Evolutionary conservation across 495 filamentous ascomycete genomes (phyloP), one percentile per base, ranked within the genome.

Genomic region (Letharia columbiana): DNA sequence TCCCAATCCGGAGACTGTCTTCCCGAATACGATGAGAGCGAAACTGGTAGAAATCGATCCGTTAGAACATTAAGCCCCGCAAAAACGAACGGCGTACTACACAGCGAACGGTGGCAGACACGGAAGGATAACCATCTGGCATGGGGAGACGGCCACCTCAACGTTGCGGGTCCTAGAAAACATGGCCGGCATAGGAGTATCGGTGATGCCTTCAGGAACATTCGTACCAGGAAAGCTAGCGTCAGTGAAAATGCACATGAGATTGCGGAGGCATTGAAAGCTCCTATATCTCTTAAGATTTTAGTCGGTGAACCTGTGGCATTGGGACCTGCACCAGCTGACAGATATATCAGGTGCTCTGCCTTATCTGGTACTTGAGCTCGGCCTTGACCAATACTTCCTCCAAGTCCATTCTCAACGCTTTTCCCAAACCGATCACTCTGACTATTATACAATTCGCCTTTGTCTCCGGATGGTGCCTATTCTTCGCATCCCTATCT

Each of bases 321-420:
- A 61, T 60, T 64, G 68, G 71, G 47, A n/a, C 63, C 45, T 52
- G 31, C 64, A 28, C 56, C 44, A 28, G 37, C 68, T 70, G 39
- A 66, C n/a, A 44, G 63, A 33, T 45, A 56, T 63, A 60, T 37
- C 75, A 96, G 91, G 75, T 81, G 49, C 86, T 96, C 45, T 96
- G 92, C 76, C 72, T 91, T 58, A 78, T 91, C 70, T 98, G 94
- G 94, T 99, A 97, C 76, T 81, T 89, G 76, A 91, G 91, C 41
- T 98, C 94, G 39, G 93, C 94, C 61, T 78, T 97, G 67, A 96
- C 94, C 66, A 99, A 98, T 76, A 96, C 92, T 0, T 97, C 95
- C 63, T 98, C 94, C 47, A 98, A 98, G 78, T 88, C 92, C 13
- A 98, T 99, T 73, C 83, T 99, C 65, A 98, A 92, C 70, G 88